phyloP scores from a whole-genome alignment of 495 filamentous ascomycete species.

The Penicillium fimorum region DNA sequence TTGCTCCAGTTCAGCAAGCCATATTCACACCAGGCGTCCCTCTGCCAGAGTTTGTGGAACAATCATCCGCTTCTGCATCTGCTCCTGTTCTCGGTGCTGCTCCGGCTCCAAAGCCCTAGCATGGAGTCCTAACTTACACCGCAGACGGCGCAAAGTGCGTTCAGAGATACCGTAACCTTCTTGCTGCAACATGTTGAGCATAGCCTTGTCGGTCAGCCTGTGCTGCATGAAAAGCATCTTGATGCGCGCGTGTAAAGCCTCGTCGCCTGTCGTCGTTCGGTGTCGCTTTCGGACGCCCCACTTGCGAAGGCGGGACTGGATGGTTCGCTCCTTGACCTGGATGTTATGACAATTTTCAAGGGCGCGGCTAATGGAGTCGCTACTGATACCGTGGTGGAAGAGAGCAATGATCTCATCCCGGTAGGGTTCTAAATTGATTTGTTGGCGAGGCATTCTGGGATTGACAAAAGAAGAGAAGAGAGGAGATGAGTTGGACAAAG shows the following conservation, averaged over 20 bases:
- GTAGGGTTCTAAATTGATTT: constrained; percentile 32
- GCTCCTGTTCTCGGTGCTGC: constrained; percentile 4
- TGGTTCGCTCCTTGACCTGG: constrained; percentile 31
- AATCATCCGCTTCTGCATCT: constrained; percentile 10
- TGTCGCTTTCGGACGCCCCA: constrained; percentile 34
- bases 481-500: neutral
- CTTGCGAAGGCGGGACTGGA: constrained; percentile 30
- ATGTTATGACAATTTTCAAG: constrained; percentile 28
- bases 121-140: constrained; percentile 31
- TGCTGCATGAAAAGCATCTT: constrained; percentile 27
- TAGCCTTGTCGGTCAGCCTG: constrained; percentile 30
- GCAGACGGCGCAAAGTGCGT: constrained; percentile 26
- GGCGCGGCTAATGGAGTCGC: constrained; percentile 29
- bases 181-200: constrained; percentile 26
- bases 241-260: constrained; percentile 28
- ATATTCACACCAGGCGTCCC: neutral
- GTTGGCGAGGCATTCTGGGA: constrained; percentile 28
- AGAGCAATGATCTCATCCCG: constrained; percentile 29
- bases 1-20: neutral
- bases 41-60: neutral
- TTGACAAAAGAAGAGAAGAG: constrained; percentile 2
- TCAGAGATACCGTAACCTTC: constrained; percentile 33
- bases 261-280: constrained; percentile 29
- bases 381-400: constrained; percentile 29
- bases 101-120: constrained; percentile 23